Percentiles rank a stretch among this genome's conserved stretches.
Evolutionary conservation across 2,329 filamentous ascomycete genomes (phyloP).

Genomic region (Neofusicoccum kwambonambiense): DNA sequence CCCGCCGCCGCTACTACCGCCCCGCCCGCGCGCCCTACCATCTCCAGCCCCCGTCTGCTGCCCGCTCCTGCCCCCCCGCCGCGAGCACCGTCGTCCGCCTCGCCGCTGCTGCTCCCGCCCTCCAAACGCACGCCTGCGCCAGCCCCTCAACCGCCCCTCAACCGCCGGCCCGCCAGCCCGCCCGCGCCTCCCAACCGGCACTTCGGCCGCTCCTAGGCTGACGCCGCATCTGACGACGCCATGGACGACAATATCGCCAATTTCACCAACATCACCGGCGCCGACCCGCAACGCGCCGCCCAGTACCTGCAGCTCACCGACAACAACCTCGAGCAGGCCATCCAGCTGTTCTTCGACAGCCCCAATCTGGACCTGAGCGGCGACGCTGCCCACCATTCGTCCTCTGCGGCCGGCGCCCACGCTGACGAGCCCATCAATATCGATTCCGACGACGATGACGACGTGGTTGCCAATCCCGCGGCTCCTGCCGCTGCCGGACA

Average conservation of each 20-base stretch:
- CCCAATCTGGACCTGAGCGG: slow-evolving; percentile 64
- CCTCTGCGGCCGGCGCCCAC: slow-evolving; percentile 26
- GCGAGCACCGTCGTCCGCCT: background rate
- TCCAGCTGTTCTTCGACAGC: slow-evolving; percentile 87
- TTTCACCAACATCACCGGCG: slow-evolving; percentile 80
- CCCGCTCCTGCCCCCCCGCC: background rate
- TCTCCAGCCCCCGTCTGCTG: background rate
- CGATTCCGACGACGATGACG: slow-evolving; percentile 71
- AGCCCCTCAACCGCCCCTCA: background rate
- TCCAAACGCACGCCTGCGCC: background rate
- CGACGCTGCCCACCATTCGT: slow-evolving; percentile 34
- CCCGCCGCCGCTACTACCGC: background rate
- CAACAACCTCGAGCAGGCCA: slow-evolving; percentile 78
- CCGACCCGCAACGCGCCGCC: slow-evolving; percentile 69
- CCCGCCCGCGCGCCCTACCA: background rate
- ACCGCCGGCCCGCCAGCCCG: background rate
- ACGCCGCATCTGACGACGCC: background rate
- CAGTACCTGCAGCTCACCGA: slow-evolving; percentile 85
- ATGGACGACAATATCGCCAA: slow-evolving; percentile 63
- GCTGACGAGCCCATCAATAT: slow-evolving; percentile 64
- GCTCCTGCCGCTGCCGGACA: slow-evolving; percentile 24
- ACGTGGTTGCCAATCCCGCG: slow-evolving; percentile 36
- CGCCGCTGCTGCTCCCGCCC: background rate
- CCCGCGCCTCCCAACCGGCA: background rate
- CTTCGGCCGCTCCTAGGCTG: background rate